Percentiles rank a stretch among this genome's conserved stretches.
Evolutionary conservation across 805 yeast species (phyloP).

Genomic region (Lachancea sp.): DNA sequence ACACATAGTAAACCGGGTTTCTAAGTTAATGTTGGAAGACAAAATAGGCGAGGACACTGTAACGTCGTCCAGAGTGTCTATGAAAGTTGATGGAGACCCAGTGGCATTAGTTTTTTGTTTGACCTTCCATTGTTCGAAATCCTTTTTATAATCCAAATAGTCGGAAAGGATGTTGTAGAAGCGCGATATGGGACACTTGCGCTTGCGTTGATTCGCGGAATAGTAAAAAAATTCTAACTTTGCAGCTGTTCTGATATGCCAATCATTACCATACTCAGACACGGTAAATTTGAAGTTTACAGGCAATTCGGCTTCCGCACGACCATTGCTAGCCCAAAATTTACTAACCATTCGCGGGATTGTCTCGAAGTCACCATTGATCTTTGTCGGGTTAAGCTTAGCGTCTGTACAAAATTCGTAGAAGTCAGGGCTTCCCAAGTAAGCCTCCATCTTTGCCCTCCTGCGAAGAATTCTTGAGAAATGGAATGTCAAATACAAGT

Average conservation of each 20-base stretch:
- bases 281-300: constrained; percentile 23
- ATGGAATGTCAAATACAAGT: constrained; percentile 73
- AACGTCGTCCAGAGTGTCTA: constrained; percentile 2
- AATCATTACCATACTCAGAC: constrained; percentile 60
- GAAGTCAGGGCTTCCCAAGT: constrained; percentile 5
- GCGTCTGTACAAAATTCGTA: constrained; percentile 6
- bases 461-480: constrained; percentile 43
- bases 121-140: constrained; percentile 69
- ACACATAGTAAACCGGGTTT: constrained; percentile 54
- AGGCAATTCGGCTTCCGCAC: not conserved
- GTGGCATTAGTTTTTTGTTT: not conserved
- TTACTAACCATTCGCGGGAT: constrained; percentile 4
- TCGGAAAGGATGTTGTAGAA: constrained; percentile 76
- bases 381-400: constrained; percentile 4
- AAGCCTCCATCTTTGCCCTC: constrained; percentile 5
- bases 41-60: constrained; percentile 1
- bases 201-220: constrained; percentile 41
- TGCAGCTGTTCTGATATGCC: constrained; percentile 73
- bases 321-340: not conserved
- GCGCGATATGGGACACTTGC: constrained; percentile 34
- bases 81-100: not conserved
- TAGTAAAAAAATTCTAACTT: constrained; percentile 49
- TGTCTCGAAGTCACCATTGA: not conserved
- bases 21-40: not conserved
- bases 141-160: constrained; percentile 65